Percentiles rank a stretch among this genome's conserved stretches.
Evolutionary conservation across 2,329 filamentous ascomycete species (phyloP).

Genomic region (Boeremia exigua): DNA sequence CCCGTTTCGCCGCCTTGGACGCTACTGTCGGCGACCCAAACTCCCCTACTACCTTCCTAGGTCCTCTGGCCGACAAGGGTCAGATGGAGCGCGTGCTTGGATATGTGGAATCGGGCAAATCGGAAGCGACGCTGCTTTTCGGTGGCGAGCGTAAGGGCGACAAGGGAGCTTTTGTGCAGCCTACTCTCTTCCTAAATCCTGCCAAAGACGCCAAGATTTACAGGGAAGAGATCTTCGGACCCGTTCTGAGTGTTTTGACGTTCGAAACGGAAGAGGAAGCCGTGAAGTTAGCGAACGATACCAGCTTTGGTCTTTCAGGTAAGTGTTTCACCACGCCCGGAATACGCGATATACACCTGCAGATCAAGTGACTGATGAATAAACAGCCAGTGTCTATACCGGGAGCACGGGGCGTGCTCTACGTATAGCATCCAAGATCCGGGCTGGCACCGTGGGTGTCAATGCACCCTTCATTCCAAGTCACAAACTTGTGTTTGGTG

Average conservation of each 20-base stretch:
- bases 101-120: conserved; percentile 34
- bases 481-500: background rate
- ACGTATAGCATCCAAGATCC: background rate
- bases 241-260: conserved; percentile 37
- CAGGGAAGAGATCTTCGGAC: conserved; percentile 42
- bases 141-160: conserved; percentile 36
- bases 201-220: conserved; percentile 37
- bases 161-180: conserved; percentile 36
- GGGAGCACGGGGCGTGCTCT: background rate
- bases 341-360: background rate
- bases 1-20: background rate
- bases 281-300: conserved; percentile 41
- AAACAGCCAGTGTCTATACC: conserved; percentile 11
- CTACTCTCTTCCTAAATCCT: conserved; percentile 42
- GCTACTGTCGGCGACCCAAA: conserved; percentile 23
- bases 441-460: background rate
- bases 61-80: conserved; percentile 37
- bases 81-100: conserved; percentile 37
- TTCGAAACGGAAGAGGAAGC: conserved; percentile 46
- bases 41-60: conserved; percentile 30
- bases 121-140: conserved; percentile 33
- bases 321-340: conserved; percentile 6
- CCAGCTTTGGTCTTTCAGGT: conserved; percentile 31
- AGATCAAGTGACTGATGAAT: background rate
- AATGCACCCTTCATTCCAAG: background rate